Evolutionary conservation across 176 grass and related monocot genomes (phyloP), one percentile per base, ranked within the genome.

Genomic region (Neostapfia colusana): DNA sequence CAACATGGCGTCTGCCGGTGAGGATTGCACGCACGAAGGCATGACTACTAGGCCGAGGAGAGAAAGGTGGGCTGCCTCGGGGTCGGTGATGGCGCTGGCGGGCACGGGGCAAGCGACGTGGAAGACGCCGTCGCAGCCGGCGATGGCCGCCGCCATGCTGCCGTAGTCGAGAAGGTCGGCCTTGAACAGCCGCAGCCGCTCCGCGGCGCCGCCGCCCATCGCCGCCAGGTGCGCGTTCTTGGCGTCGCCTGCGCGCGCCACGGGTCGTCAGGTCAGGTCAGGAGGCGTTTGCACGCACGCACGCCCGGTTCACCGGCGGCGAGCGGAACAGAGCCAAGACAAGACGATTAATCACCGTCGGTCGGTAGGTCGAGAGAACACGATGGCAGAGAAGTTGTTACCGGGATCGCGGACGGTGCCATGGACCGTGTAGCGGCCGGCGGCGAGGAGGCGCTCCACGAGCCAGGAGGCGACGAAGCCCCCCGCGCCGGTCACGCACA

Each of bases 401-500:
- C 93, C 66, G 0, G 81, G 90, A 77, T 93, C 86, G 24, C 90
- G 84, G 44, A 91, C 83, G 67, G 93, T 93, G 81, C 88, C 93
- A 25, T 89, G 93, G 72, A 97, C 78, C n/a, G 67, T 40, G 83
- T 79, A 93, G 14, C 36, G 28, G 70, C 85, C 88, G 59, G 49
- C 78, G 76, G 88, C 79, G 69, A 93, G 93, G 57, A 97, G 93
- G n/a, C 86, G 85, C 65, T 97, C 82, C 10, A 97, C 90, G 6
- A 89, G 90, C 90, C 93, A 93, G 43, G 93, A 97, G 3, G 85
- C 93, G 13, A 87, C 28, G 60, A 93, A 89, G 34, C 93, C 93
- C 44, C 90, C 93, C 2, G 93, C 90, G 53, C 93, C 90, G 49
- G 90, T 97, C 73, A 93, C 93, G 73, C 93, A 93, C 80, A 93